Evolutionary conservation across 1,284 basidiomycete genomes (phyloP).

Genomic region (Ceratobasidium sp.): DNA sequence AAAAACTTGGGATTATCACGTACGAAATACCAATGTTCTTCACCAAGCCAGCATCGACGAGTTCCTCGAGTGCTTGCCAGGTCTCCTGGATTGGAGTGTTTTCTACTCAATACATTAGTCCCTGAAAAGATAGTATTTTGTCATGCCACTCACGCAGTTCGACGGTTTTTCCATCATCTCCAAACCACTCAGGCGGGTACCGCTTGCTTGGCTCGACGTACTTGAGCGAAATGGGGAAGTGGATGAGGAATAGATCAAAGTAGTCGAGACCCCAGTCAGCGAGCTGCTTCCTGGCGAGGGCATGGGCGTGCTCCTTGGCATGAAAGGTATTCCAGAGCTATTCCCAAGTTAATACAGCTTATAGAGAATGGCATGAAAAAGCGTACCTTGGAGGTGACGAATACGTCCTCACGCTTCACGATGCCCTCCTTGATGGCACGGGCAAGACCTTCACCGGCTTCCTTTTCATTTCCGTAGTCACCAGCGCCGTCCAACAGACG

Average conservation of each 20-base stretch:
- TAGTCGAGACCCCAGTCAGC: conserved; percentile 76
- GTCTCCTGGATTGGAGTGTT: conserved; percentile 77
- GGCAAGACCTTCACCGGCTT: conserved; percentile 51
- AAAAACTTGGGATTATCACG: conserved; percentile 7
- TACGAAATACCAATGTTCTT: conserved; percentile 78
- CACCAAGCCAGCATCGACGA: conserved; percentile 69
- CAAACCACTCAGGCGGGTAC: conserved; percentile 81
- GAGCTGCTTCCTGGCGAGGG: conserved; percentile 66
- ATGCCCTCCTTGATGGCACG: conserved; percentile 52
- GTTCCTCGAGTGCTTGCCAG: conserved; percentile 74
- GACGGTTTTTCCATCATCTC: conserved; percentile 61
- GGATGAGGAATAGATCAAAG: conserved; percentile 55
- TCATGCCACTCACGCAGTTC: conserved; percentile 56
- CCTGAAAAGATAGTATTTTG: conserved; percentile 19
- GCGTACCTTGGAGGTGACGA: conserved; percentile 44
- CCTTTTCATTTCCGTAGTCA: conserved; percentile 52
- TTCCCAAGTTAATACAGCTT: background rate
- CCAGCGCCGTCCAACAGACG: conserved; percentile 53
- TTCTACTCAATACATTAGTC: conserved; percentile 49
- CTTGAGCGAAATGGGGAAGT: conserved; percentile 78
- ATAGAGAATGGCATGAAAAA: background rate
- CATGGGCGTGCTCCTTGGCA: conserved; percentile 66
- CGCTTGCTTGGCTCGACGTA: conserved; percentile 77
- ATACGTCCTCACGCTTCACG: conserved; percentile 54
- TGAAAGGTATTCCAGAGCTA: conserved; percentile 87